These are phyloP conservation scores for Malbranchea zuffiana DNA, from an alignment of 2,329 filamentous ascomycete species.

Conservation along the genomic window DNA sequence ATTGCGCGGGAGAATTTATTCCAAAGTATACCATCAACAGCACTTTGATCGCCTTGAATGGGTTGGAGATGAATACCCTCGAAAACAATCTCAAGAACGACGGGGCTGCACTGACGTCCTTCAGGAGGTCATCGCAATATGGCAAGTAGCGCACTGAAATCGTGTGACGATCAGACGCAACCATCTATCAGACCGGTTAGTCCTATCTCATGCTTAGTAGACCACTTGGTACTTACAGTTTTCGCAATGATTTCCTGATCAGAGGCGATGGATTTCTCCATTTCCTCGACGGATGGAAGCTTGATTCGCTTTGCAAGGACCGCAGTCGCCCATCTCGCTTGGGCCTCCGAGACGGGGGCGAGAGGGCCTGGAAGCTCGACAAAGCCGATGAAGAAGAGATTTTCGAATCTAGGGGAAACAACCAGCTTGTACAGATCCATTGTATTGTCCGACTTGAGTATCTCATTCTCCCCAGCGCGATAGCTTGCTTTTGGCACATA, in stretches of 20 bases:
- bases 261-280: slow-evolving; percentile 19
- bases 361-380: slow-evolving; percentile 25
- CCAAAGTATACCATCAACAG: slow-evolving; percentile 29
- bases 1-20: slow-evolving; percentile 28
- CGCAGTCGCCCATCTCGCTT: slow-evolving; percentile 26
- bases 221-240: slow-evolving; percentile 10
- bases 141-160: slow-evolving; percentile 20
- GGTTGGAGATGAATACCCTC: slow-evolving; percentile 20
- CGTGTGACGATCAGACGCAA: slow-evolving; percentile 26
- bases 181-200: slow-evolving; percentile 14
- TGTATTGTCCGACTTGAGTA: slow-evolving; percentile 13
- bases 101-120: slow-evolving; percentile 26
- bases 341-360: slow-evolving; percentile 25
- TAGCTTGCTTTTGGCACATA: slow-evolving; percentile 16
- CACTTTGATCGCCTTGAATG: slow-evolving; percentile 20
- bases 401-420: slow-evolving; percentile 22
- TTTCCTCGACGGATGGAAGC: slow-evolving; percentile 20
- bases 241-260: slow-evolving; percentile 21
- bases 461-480: slow-evolving; percentile 11
- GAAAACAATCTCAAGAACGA: slow-evolving; percentile 21
- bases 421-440: slow-evolving; percentile 27
- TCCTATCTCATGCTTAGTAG: too few species aligned
- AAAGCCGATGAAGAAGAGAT: slow-evolving; percentile 28
- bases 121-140: slow-evolving; percentile 27
- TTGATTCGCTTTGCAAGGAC: slow-evolving; percentile 20